Base-by-base conservation (phyloP, 2,329 filamentous ascomycete species). In the Colletotrichum costaricense region DNA sequence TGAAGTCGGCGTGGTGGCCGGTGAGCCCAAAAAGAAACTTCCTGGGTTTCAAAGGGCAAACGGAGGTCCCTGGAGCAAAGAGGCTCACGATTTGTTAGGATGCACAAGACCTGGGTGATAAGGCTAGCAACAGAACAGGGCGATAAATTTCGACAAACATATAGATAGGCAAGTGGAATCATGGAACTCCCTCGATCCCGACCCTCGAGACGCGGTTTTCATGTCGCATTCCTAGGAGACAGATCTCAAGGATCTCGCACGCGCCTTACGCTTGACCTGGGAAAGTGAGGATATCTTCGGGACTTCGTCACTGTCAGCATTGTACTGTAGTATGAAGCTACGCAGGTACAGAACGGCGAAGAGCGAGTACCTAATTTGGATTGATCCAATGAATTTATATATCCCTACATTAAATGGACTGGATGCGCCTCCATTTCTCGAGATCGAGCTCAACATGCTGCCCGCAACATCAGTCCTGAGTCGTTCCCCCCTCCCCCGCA, bases 21-120 rank as follows among this genome's bases (percentile, higher is more conserved):
- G 33, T 11, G 35, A 71, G 30, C 5, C 46, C 14, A 16, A 16
- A 35, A 28, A 75, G 74, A 75, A 73, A n/a, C 78, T 86, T 71
- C 83, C 85, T 11, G 84, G 84, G 2, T 88, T 89, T 69, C 81
- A 81, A 2, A 87, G 84, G 77, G 86, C 85, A 3, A 89, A 88
- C 76, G 84, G 88, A 19, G 92, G 92, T 3, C 89, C 92, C 0
- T 94, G 92, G 92, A 93, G 91, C 76, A 88, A 86, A 28, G 92
- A 94, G 78, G 92, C 92, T 0, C 86, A 89, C 75, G 92, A 94
- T 79, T 78, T 94, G 59, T 88, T 94, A 74, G 90, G 89, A 49
- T 88, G 84, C 77, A 90, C 87, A 78, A 85, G 89, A 60, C 92
- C 91, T 46, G 83, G 60, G 80, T 72, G 57, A 67, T 22, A 1